phyloP scores from a whole-genome alignment of 2,329 filamentous ascomycete species.

The Didymella lethalis region DNA sequence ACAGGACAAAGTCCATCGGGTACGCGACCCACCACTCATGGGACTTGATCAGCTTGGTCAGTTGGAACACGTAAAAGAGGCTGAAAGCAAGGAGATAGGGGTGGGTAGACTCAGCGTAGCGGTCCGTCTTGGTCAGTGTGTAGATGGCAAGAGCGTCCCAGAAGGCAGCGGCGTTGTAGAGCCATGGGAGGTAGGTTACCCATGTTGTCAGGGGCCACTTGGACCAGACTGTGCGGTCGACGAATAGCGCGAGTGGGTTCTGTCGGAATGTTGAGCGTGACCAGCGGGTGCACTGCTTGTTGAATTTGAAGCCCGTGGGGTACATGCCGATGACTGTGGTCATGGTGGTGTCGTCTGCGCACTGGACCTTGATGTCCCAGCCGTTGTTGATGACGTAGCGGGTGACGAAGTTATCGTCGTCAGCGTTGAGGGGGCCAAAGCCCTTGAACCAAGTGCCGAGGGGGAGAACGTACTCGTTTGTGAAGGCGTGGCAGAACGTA shows the following conservation, averaged over 20 bases:
- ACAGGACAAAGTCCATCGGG: conserved; percentile 31
- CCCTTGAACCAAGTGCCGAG: conserved; percentile 14
- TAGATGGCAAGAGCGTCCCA: conserved; percentile 31
- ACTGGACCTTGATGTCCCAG: conserved; percentile 63
- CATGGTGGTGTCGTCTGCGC: conserved; percentile 57
- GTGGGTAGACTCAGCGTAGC: conserved; percentile 18
- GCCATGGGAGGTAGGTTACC: conserved; percentile 37
- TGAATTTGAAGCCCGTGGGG: conserved; percentile 24
- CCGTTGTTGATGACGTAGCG: conserved; percentile 58
- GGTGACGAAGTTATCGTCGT: conserved; percentile 59
- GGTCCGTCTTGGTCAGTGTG: conserved; percentile 15
- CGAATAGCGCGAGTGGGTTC: conserved; percentile 32
- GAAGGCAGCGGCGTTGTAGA: conserved; percentile 35
- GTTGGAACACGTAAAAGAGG: conserved; percentile 25
- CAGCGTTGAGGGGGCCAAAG: conserved; percentile 34
- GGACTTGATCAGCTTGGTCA: conserved; percentile 36
- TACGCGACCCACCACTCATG: conserved; percentile 31
- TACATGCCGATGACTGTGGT: conserved; percentile 55
- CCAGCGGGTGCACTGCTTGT: conserved; percentile 38
- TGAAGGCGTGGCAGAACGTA: conserved; percentile 31
- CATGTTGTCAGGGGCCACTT: conserved; percentile 34
- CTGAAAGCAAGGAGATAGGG: conserved; percentile 1
- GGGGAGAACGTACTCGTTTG: conserved; percentile 30
- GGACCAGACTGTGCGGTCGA: conserved; percentile 35
- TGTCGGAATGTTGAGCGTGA: conserved; percentile 36